Percentiles rank a stretch among this genome's conserved stretches.
Evolutionary conservation across 2,329 filamentous ascomycete species (phyloP).

Genomic region (Hymenoscyphus infarciens): DNA sequence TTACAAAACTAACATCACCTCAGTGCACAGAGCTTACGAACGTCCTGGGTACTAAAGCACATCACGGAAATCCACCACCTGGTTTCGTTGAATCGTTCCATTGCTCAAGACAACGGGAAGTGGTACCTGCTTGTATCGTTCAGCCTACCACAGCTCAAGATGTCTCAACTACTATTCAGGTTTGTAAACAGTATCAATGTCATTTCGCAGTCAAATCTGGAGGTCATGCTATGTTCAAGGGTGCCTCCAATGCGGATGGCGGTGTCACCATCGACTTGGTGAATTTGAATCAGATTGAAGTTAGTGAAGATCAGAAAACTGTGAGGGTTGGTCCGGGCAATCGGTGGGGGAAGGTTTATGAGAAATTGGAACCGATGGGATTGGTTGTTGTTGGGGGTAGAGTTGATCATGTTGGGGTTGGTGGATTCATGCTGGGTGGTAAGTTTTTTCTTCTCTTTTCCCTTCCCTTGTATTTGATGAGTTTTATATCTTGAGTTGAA

Average conservation of each 20-base stretch:
- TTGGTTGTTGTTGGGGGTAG: slow-evolving; percentile 40
- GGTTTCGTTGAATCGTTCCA: neutral
- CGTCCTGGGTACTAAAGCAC: neutral
- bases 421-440: slow-evolving; percentile 25
- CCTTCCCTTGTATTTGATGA: neutral
- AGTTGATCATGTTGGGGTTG: slow-evolving; percentile 26
- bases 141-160: slow-evolving; percentile 20
- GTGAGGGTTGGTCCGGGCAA: slow-evolving; percentile 38
- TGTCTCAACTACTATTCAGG: slow-evolving; percentile 22
- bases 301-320: slow-evolving; percentile 29
- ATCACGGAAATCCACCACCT: neutral
- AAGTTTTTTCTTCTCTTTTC: slow-evolving; percentile 21
- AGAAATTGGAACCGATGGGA: slow-evolving; percentile 32
- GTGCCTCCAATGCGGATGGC: slow-evolving; percentile 47
- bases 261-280: slow-evolving; percentile 49
- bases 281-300: slow-evolving; percentile 26
- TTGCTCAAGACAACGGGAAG: slow-evolving; percentile 4
- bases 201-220: slow-evolving; percentile 29
- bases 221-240: slow-evolving; percentile 35
- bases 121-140: slow-evolving; percentile 25
- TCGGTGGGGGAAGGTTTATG: slow-evolving; percentile 41
- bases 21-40: neutral
- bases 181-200: slow-evolving; percentile 14
- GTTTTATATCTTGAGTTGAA: neutral
- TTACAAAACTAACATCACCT: neutral